Evolutionary conservation across 106 monocot species (phyloP).

Genomic region (Dendrobium catenatum): DNA sequence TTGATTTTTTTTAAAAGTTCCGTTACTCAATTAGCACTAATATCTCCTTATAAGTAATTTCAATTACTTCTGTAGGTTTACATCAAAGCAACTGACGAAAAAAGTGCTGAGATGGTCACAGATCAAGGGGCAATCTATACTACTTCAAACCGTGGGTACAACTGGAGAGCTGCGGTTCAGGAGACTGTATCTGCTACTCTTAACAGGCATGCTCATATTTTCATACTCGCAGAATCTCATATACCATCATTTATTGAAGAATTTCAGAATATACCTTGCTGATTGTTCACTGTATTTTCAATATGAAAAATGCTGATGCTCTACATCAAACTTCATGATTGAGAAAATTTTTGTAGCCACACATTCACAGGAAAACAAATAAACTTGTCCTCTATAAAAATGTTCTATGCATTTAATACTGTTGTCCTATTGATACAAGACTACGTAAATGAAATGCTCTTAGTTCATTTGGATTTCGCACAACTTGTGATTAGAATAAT

Average conservation of each 20-base stretch:
- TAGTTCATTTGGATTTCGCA: no score
- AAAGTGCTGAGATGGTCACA: constrained; percentile 98
- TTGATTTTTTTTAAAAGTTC: not conserved
- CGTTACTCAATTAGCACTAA: not conserved
- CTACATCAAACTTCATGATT: not conserved
- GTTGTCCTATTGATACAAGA: no score
- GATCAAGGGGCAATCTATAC: constrained; percentile 97
- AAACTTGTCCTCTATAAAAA: not conserved
- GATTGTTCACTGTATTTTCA: not conserved
- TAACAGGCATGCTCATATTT: constrained; percentile 47
- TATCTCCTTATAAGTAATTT: not conserved
- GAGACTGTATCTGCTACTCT: constrained; percentile 98
- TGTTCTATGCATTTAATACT: not conserved
- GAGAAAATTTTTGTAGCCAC: not conserved
- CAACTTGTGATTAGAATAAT: no score
- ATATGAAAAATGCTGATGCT: not conserved
- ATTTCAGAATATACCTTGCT: not conserved
- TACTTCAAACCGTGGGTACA: constrained; percentile 86
- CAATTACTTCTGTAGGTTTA: constrained; percentile 51
- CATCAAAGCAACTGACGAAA: constrained; percentile 82
- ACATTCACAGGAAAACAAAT: not conserved
- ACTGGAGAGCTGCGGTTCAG: constrained; percentile 99
- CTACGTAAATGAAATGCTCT: no score
- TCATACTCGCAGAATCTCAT: not conserved
- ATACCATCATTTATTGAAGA: not conserved